Percentiles rank a stretch among this genome's conserved stretches.
Conservation (phyloP, 148 eudicot genomes). For the Arctostaphylos glauca region DNA sequence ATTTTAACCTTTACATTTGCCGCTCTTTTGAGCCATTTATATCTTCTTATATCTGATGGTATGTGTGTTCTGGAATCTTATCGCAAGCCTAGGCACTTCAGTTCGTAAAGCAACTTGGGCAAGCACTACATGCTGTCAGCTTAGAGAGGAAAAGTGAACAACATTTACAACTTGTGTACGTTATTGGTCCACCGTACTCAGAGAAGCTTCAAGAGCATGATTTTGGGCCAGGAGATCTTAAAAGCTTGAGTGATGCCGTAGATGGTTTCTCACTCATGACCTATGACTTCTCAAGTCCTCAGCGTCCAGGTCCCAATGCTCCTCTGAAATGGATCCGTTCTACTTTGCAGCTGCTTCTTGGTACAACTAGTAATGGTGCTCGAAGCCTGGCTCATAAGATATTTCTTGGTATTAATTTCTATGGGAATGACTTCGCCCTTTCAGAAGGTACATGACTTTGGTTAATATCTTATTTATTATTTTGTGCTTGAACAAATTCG, state of each 20-base stretch:
- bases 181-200: slow-evolving; percentile 83
- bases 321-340: slow-evolving; percentile 86
- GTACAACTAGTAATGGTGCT: slow-evolving; percentile 24
- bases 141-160: slow-evolving; percentile 35
- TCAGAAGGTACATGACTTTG: slow-evolving; percentile 51
- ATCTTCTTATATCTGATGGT: slow-evolving; percentile 6
- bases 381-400: slow-evolving; percentile 54
- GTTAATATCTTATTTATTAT: neutral
- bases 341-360: slow-evolving; percentile 54
- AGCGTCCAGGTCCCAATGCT: slow-evolving; percentile 96
- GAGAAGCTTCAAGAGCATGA: slow-evolving; percentile 69
- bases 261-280: slow-evolving; percentile 99
- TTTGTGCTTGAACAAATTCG: neutral
- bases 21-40: neutral
- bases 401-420: slow-evolving; percentile 89
- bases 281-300: slow-evolving; percentile 84
- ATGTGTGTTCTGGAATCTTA: slow-evolving; percentile 10
- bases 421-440: slow-evolving; percentile 73
- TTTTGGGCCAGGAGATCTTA: slow-evolving; percentile 91
- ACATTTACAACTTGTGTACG: slow-evolving; percentile 70
- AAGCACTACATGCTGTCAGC: slow-evolving; percentile 63
- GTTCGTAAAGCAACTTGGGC: slow-evolving; percentile 75
- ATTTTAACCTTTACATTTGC: slow-evolving; percentile 3
- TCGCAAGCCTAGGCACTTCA: slow-evolving; percentile 64
- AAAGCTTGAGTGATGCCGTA: slow-evolving; percentile 58